These are phyloP conservation scores for Aegle marmelos DNA, from an alignment of 345 rosid genomes.

Conservation along the genomic window DNA sequence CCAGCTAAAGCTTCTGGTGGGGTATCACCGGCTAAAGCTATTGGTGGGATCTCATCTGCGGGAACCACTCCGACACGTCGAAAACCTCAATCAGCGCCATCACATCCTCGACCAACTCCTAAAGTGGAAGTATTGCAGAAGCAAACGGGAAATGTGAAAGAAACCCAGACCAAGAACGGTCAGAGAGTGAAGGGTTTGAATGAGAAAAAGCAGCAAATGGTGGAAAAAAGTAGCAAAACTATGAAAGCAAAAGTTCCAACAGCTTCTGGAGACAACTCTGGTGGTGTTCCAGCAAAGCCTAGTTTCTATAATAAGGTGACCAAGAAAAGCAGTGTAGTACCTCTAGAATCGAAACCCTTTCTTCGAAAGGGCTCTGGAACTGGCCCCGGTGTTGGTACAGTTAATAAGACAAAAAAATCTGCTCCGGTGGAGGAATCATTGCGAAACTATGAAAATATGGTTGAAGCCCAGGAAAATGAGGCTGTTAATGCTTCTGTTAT, in stretches of 20 bases:
- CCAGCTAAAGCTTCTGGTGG: conserved; percentile 25
- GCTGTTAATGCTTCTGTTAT: conserved; percentile 24
- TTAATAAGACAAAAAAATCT: conserved; percentile 28
- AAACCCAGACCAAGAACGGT: conserved; percentile 15
- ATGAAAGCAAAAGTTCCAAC: conserved; percentile 31
- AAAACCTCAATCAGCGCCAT: conserved; percentile 39
- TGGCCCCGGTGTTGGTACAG: conserved; percentile 23
- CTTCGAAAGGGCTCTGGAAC: conserved; percentile 48
- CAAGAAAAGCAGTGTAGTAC: conserved; percentile 60
- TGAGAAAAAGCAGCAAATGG: conserved; percentile 34
- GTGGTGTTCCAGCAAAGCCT: conserved; percentile 36
- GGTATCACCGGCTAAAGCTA: conserved; percentile 39
- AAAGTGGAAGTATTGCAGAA: conserved; percentile 41
- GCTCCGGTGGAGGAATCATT: conserved; percentile 27
- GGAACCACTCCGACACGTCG: conserved; percentile 36
- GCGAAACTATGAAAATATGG: conserved; percentile 21
- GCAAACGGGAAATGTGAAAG: conserved; percentile 28
- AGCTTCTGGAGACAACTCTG: conserved; percentile 31
- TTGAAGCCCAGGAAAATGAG: conserved; percentile 29
- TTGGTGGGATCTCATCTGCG: conserved; percentile 33
- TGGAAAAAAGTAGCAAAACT: conserved; percentile 30
- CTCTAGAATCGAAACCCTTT: conserved; percentile 51
- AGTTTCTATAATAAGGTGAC: conserved; percentile 47
- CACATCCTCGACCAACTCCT: conserved; percentile 33
- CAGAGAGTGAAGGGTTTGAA: conserved; percentile 27